Conservation (phyloP, 441 rosid genomes). For the Melastoma candidum region DNA sequence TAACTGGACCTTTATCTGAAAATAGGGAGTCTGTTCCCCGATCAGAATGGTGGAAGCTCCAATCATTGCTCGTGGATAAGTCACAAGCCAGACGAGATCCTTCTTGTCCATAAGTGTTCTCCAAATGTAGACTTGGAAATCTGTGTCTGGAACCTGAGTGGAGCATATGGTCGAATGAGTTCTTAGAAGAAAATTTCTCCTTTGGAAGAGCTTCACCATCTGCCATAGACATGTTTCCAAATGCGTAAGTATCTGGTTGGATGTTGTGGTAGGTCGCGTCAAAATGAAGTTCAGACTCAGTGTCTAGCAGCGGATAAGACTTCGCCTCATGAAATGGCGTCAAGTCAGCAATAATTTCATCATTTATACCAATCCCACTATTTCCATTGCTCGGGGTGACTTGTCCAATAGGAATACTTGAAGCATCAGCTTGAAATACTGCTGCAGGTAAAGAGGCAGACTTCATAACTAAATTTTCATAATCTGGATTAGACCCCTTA, state of each 20-base stretch:
- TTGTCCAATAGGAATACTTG: constrained; percentile 11
- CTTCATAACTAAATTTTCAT: constrained; percentile 14
- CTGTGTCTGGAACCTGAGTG: constrained; percentile 20
- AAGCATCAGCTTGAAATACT: constrained; percentile 20
- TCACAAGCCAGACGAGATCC: constrained; percentile 23
- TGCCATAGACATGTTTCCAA: constrained; percentile 17
- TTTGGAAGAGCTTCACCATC: constrained; percentile 21
- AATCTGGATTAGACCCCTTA: constrained; percentile 18
- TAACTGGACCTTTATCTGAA: constrained; percentile 23
- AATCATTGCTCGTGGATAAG: constrained; percentile 28
- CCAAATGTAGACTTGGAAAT: constrained; percentile 24
- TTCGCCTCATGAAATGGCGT: constrained; percentile 21
- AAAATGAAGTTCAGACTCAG: constrained; percentile 23
- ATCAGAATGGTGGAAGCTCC: constrained; percentile 29
- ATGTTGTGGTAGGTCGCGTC: constrained; percentile 28
- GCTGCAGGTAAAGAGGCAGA: constrained; percentile 21
- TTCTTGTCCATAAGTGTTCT: constrained; percentile 22
- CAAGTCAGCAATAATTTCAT: constrained; percentile 14
- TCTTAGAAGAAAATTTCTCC: constrained; percentile 18
- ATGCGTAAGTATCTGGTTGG: constrained; percentile 21
- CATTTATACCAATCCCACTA: constrained; percentile 7
- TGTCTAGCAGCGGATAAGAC: constrained; percentile 19
- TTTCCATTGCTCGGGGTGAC: constrained; percentile 15
- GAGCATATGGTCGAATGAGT: constrained; percentile 19
- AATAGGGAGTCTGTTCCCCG: constrained; percentile 47